Base-by-base conservation (phyloP, 148 eudicot species). In the Persicaria maculosa region DNA sequence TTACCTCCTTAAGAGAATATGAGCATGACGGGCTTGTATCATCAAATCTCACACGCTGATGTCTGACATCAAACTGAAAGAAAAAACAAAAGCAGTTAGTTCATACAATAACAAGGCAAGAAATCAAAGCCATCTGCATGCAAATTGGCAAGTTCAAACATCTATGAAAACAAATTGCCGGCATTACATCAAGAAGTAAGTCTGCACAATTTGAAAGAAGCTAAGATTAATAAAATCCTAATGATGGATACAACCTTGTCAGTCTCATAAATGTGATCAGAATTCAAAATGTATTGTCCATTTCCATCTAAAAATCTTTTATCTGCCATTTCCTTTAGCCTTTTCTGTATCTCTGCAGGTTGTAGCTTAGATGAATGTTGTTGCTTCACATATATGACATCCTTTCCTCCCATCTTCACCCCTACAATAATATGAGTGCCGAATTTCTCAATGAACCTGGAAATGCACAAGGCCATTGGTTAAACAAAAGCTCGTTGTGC, bases 331-430 rank as follows among this genome's bases (percentile, higher is more conserved):
- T 80, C 85, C 86, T 92, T 95, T 70, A 95, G 82, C 74, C 84
- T 85, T 81, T 86, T 88, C 83, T 95, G 98, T 80, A 95, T 89
- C 75, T 95, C 98, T 80, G 96, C 89, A 47, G 93, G 93, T 76
- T 86, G 93, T 70, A 95, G 96, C 25, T 89, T 70, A 72, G 98
- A 95, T 16, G 91, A 88, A 81, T 92, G 97, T 71, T 85, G 96
- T 75, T 95, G 98, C 82, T 95, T 95, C 79, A 86, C 75, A 78
- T 84, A 92, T 69, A 95, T 85, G 67, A 95, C 97, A 88, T 95
- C 98, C 78, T 95, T 95, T 48, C 98, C 98, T 78, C 98, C 98
- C 98, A 95, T 92, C 87, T 90, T 95, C 50, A 92, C 76, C 69
- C 97, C 98, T 75, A 89, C 98, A 79, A 95, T 84, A 73, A 95